Evolutionary conservation across 116 monocot species (phyloP).

Genomic region (Cymodocea nodosa): DNA sequence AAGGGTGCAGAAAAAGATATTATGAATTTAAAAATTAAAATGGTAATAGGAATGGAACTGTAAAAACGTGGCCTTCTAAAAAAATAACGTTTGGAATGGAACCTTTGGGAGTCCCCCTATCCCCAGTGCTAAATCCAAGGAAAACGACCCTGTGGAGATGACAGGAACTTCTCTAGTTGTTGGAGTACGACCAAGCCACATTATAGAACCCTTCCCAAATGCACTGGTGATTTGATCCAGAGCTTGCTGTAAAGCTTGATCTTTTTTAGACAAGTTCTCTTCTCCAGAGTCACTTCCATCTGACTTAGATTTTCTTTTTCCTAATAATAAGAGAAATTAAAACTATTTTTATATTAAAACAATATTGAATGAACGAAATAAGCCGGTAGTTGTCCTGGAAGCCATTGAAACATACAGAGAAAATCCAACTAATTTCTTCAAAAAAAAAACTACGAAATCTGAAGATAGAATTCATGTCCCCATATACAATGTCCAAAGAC

Average conservation of each 20-base stretch:
- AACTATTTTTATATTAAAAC: not conserved
- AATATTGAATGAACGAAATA: not conserved
- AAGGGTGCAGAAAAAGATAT: conserved; percentile 9
- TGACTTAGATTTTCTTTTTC: conserved; percentile 52
- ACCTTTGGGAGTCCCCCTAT: conserved; percentile 99
- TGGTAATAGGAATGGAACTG: too few species aligned
- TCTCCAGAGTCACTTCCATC: conserved; percentile 66
- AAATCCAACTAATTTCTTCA: not conserved
- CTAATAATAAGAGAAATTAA: conserved; percentile 12
- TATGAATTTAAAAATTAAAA: not conserved
- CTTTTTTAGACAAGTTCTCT: conserved; percentile 69
- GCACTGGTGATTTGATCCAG: conserved; percentile 80
- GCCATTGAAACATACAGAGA: not conserved
- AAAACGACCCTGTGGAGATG: conserved; percentile 79
- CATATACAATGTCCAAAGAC: too few species aligned
- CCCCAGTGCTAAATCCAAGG: conserved; percentile 78
- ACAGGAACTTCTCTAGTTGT: conserved; percentile 70
- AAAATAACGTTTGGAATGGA: not conserved
- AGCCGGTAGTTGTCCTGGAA: not conserved
- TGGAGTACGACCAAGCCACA: conserved; percentile 92
- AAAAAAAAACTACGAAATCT: not conserved
- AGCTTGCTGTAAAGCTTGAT: conserved; percentile 73
- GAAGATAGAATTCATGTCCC: too few species aligned
- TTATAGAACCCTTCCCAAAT: conserved; percentile 96
- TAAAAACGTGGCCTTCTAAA: too few species aligned